phyloP scores from a whole-genome alignment of 371 early-diverging fungal species.

The Mortierella sp. region DNA sequence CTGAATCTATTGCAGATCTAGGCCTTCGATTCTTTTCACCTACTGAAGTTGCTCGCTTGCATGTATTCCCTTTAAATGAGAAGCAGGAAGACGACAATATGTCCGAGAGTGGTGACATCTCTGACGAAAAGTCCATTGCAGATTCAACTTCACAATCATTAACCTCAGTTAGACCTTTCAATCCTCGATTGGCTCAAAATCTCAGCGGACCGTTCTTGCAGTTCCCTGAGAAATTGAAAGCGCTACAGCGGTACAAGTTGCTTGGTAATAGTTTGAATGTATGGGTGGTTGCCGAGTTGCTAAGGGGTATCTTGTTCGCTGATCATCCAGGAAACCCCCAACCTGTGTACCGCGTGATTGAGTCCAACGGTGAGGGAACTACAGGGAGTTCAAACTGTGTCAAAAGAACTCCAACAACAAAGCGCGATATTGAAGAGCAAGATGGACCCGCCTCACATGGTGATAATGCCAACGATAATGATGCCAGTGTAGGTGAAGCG shows the following conservation, averaged over 20 bases:
- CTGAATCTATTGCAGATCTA: constrained; percentile 63
- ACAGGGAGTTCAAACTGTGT: neutral
- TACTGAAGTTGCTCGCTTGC: constrained; percentile 79
- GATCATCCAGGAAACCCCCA: constrained; percentile 34
- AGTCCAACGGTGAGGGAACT: neutral
- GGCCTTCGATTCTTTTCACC: constrained; percentile 85
- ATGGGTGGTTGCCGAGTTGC: constrained; percentile 76
- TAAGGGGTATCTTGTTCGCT: constrained; percentile 63
- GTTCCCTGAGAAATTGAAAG: constrained; percentile 67
- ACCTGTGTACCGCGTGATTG: constrained; percentile 13
- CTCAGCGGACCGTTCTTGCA: constrained; percentile 34
- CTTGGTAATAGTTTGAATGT: constrained; percentile 84
- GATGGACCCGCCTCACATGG: neutral
- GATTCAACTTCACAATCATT: neutral
- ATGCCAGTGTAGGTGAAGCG: neutral
- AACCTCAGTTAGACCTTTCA: constrained; percentile 31
- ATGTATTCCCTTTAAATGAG: constrained; percentile 75
- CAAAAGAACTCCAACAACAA: neutral
- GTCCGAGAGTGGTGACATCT: neutral
- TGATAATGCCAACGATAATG: neutral
- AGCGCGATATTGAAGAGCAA: constrained; percentile 10
- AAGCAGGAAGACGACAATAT: neutral
- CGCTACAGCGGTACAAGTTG: constrained; percentile 73
- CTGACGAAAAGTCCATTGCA: constrained; percentile 3
- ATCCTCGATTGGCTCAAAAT: constrained; percentile 20